Conservation (phyloP, 768 basidiomycete species). For the Royoungia palumana region DNA sequence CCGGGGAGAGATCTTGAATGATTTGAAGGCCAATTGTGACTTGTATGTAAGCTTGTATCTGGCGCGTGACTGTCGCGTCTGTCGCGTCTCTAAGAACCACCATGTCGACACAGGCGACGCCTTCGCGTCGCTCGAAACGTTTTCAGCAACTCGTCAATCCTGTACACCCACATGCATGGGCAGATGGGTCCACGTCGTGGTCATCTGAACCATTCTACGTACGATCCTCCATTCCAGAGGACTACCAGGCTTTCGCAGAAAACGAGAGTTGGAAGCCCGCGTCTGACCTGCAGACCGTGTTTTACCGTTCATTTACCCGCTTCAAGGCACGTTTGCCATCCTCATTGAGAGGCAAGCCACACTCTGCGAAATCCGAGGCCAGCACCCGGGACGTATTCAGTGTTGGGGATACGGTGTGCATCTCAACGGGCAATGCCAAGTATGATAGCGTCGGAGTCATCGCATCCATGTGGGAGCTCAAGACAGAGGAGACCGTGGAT, state of each 20-base stretch:
- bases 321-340: slow-evolving; percentile 8
- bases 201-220: slow-evolving; percentile 21
- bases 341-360: slow-evolving; percentile 16
- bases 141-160: slow-evolving; percentile 33
- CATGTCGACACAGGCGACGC: slow-evolving; percentile 26
- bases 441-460: slow-evolving; percentile 68
- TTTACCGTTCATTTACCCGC: slow-evolving; percentile 31
- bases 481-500: slow-evolving; percentile 19
- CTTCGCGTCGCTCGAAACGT: slow-evolving; percentile 37
- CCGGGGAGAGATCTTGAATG: too few species aligned
- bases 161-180: slow-evolving; percentile 23
- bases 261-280: slow-evolving; percentile 24
- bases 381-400: slow-evolving; percentile 35
- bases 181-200: slow-evolving; percentile 29
- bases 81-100: slow-evolving; percentile 4
- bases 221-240: slow-evolving; percentile 23
- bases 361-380: slow-evolving; percentile 6
- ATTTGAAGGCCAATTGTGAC: too few species aligned
- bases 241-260: slow-evolving; percentile 26
- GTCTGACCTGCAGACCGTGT: slow-evolving; percentile 21
- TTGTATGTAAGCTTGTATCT: too few species aligned
- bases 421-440: slow-evolving; percentile 43
- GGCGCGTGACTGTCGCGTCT: slow-evolving; percentile 23
- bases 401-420: slow-evolving; percentile 66
- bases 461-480: slow-evolving; percentile 61